Evolutionary conservation across 108 stramenopile genomes (phyloP).

Genomic region (Pseudonitzschia delicatissima): DNA sequence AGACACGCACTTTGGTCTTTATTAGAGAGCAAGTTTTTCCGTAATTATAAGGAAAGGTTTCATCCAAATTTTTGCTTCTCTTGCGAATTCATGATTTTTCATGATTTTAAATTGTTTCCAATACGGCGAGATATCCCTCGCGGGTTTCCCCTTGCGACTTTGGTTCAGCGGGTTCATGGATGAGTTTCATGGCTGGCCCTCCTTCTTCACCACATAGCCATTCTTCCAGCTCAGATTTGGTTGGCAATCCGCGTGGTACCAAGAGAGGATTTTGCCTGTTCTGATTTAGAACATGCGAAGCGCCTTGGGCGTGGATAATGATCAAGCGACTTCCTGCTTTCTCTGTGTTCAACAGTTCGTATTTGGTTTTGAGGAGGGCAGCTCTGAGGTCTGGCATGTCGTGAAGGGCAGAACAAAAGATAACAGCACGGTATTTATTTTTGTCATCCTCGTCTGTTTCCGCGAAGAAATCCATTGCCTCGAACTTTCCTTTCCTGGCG

Average conservation of each 20-base stretch:
- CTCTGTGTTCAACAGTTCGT: slow-evolving; percentile 34
- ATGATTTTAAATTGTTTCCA: slow-evolving; percentile 9
- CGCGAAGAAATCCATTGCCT: slow-evolving; percentile 46
- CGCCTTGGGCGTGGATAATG: slow-evolving; percentile 71
- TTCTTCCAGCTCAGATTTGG: slow-evolving; percentile 44
- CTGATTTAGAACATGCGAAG: slow-evolving; percentile 57
- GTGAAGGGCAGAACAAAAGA: slow-evolving; percentile 73
- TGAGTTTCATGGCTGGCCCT: slow-evolving; percentile 9
- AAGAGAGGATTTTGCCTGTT: slow-evolving; percentile 57
- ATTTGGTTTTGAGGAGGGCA: slow-evolving; percentile 44
- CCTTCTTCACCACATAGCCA: slow-evolving; percentile 6
- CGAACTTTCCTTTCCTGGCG: slow-evolving; percentile 34
- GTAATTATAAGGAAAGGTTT: not conserved
- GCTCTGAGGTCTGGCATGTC: slow-evolving; percentile 58
- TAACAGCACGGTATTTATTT: slow-evolving; percentile 43
- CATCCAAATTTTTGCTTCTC: not conserved
- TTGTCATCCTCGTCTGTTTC: slow-evolving; percentile 2
- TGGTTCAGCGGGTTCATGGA: slow-evolving; percentile 18
- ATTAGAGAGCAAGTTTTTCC: not conserved
- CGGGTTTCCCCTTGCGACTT: slow-evolving; percentile 15
- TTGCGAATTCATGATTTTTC: not conserved
- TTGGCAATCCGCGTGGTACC: slow-evolving; percentile 63
- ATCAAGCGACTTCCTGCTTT: slow-evolving; percentile 39
- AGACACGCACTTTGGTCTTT: not conserved
- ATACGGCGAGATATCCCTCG: slow-evolving; percentile 33